Percentiles rank a stretch among this genome's conserved stretches.
These are phyloP conservation scores for Fraxinus nigra DNA, from an alignment of 305 asterid species.

Conservation along the genomic window DNA sequence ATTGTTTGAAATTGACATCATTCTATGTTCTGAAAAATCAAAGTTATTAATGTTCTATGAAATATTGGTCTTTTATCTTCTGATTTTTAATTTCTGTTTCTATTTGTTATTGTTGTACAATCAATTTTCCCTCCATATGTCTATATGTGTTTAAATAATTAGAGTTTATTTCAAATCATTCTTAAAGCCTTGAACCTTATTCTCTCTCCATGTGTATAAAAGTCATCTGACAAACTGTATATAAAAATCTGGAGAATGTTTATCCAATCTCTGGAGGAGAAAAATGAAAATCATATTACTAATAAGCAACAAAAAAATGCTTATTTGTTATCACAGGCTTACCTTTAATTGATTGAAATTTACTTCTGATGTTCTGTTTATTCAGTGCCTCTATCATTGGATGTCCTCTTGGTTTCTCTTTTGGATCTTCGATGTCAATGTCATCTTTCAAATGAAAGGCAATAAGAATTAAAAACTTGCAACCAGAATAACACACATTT, in stretches of 20 bases:
- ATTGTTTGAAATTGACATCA: background rate
- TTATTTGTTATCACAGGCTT: background rate
- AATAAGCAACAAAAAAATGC: background rate
- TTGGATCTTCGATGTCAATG: constrained; percentile 75
- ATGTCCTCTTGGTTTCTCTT: constrained; percentile 66
- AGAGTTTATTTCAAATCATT: background rate
- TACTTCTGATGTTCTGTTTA: constrained; percentile 63
- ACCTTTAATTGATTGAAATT: constrained; percentile 82
- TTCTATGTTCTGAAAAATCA: background rate
- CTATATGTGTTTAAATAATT: background rate
- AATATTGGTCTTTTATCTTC: background rate
- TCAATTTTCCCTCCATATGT: background rate
- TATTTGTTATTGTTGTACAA: background rate
- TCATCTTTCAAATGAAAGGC: constrained; percentile 47
- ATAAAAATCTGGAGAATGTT: background rate
- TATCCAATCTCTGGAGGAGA: background rate
- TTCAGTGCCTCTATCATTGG: constrained; percentile 63
- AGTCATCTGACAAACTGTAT: background rate
- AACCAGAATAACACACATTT: background rate
- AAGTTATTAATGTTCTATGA: background rate
- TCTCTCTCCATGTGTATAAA: background rate
- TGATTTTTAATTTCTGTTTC: background rate
- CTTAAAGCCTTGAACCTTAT: background rate
- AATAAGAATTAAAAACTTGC: background rate
- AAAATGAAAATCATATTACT: background rate